These are phyloP conservation scores for Xylaria sp. DNA, from an alignment of 2,329 filamentous ascomycete species.

Conservation along the genomic window DNA sequence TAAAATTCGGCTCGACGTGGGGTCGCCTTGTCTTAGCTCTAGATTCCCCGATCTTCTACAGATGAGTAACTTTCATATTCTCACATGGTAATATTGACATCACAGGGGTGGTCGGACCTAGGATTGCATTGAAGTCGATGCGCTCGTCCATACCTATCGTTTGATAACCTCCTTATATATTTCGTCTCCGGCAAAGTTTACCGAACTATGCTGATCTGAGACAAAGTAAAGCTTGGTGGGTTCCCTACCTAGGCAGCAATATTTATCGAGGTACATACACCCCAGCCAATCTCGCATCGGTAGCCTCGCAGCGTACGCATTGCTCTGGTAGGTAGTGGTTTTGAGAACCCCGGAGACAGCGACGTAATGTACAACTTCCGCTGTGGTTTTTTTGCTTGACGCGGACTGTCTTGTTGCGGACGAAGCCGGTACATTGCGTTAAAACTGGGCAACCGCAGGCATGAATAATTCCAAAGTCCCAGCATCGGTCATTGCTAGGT, in stretches of 20 bases:
- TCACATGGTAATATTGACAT: neutral
- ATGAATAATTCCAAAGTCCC: conserved; percentile 30
- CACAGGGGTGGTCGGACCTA: neutral
- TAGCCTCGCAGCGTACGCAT: conserved; percentile 26
- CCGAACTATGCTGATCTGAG: neutral
- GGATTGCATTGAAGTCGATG: too few relatives aligned
- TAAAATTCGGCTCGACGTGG: neutral
- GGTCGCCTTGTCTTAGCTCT: neutral
- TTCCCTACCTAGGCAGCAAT: conserved; percentile 5
- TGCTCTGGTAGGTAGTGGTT: conserved; percentile 4
- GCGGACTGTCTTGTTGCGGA: conserved; percentile 21
- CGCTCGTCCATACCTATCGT: too few relatives aligned
- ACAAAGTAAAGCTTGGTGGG: neutral
- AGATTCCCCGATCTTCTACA: neutral
- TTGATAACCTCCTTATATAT: too few relatives aligned
- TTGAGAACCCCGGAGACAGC: conserved; percentile 8
- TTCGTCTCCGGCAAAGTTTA: too few relatives aligned
- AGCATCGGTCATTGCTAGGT: conserved; percentile 30
- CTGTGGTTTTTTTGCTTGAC: conserved; percentile 34
- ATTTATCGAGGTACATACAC: neutral
- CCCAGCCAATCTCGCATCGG: conserved; percentile 1
- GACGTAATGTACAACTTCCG: conserved; percentile 26
- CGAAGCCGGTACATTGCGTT: neutral
- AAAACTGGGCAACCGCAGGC: conserved; percentile 30
- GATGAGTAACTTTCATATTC: neutral